These are phyloP conservation scores for Sequoiadendron giganteum DNA, from an alignment of 75 land plant species.

Conservation along the genomic window DNA sequence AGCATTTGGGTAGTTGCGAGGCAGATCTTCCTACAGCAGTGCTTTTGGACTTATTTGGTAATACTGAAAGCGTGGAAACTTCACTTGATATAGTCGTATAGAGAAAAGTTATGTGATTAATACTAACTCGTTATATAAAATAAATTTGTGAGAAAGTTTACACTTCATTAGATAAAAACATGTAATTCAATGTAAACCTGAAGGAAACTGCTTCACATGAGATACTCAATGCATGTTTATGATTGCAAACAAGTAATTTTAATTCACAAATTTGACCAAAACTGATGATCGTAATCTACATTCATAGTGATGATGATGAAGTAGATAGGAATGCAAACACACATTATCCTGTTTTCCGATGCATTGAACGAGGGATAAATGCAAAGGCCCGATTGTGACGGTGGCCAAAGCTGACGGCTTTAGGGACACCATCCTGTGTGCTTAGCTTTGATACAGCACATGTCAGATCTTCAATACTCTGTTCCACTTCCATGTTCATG, in stretches of 20 bases:
- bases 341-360: conserved; percentile 1
- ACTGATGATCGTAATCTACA: neutral
- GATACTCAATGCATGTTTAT: neutral
- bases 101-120: no score
- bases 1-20: no score
- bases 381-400: conserved; percentile 65
- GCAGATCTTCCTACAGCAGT: no score
- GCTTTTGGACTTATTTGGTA: no score
- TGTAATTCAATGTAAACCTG: neutral
- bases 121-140: no score
- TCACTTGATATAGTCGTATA: no score
- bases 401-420: conserved; percentile 76
- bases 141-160: neutral
- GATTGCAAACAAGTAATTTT: neutral
- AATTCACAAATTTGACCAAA: neutral
- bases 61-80: no score
- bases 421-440: conserved; percentile 61
- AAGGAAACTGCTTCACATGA: neutral
- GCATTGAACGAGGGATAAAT: conserved; percentile 52
- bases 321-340: neutral
- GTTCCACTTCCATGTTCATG: conserved; percentile 60
- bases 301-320: neutral
- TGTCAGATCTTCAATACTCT: conserved; percentile 52
- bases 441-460: conserved; percentile 79
- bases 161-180: neutral